A percentile compares a stretch with the other conserved stretches of the same genome.
Conservation (phyloP, 2,329 filamentous ascomycete genomes). For the Alternaria dauci region DNA sequence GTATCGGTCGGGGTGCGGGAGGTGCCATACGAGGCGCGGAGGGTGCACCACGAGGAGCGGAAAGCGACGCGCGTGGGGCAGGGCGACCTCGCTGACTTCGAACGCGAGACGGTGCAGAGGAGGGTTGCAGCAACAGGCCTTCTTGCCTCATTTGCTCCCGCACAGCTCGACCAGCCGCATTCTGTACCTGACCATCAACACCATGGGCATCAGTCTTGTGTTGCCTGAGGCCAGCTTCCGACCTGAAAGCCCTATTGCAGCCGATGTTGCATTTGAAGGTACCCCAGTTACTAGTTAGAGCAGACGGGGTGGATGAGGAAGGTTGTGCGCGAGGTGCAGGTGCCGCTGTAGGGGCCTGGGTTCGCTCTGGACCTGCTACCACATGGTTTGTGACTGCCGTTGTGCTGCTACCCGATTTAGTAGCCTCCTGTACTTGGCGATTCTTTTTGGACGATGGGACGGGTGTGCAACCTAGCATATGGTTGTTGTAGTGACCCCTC, state of each 20-base stretch:
- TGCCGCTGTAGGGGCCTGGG: background rate
- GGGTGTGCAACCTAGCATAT: conserved; percentile 33
- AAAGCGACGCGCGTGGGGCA: background rate
- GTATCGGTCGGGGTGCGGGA: background rate
- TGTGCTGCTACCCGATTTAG: background rate
- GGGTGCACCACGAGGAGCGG: background rate
- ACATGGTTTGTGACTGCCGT: background rate
- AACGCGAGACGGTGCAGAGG: conserved; percentile 6
- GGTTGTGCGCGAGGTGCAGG: background rate
- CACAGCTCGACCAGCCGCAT: conserved; percentile 29
- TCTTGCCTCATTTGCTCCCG: conserved; percentile 26
- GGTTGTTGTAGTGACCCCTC: conserved; percentile 22
- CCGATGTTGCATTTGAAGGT: conserved; percentile 22
- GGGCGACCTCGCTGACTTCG: background rate
- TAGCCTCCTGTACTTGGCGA: background rate
- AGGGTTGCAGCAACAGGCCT: conserved; percentile 17
- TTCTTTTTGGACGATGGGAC: background rate
- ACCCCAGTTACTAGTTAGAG: background rate
- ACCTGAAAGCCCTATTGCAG: conserved; percentile 29
- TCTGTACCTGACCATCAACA: conserved; percentile 30
- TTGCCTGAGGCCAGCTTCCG: conserved; percentile 29
- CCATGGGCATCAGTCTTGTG: conserved; percentile 36
- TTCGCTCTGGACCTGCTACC: background rate
- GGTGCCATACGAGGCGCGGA: background rate
- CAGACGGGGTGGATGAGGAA: background rate